phyloP scores from a whole-genome alignment of 768 basidiomycete genomes.

The Asterophora lycoperdoides region DNA sequence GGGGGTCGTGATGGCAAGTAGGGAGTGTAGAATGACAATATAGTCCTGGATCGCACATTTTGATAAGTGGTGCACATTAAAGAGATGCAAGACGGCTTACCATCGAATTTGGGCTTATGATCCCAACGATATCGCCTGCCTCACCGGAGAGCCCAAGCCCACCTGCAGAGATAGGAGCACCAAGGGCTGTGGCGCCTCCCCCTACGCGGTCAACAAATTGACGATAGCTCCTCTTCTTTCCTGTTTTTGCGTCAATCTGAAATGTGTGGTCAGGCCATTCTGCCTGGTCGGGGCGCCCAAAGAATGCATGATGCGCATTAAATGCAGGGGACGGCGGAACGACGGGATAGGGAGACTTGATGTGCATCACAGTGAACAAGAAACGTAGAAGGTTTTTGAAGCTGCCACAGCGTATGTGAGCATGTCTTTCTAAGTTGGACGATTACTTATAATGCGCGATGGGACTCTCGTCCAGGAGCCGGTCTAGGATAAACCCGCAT shows the following conservation, averaged over 20 bases:
- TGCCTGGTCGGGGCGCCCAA: slow-evolving; percentile 50
- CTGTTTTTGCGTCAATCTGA: slow-evolving; percentile 54
- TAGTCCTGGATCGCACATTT: slow-evolving; percentile 42
- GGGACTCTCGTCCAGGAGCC: too few relatives aligned
- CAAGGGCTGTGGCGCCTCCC: slow-evolving; percentile 56
- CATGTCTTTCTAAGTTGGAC: too few relatives aligned
- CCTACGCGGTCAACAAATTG: slow-evolving; percentile 50
- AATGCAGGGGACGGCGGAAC: slow-evolving; percentile 43
- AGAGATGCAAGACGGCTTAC: slow-evolving; percentile 33
- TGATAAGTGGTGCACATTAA: neutral
- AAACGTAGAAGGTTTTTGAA: neutral
- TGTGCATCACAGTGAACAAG: slow-evolving; percentile 35
- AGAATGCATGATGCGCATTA: slow-evolving; percentile 54
- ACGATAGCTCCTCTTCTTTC: slow-evolving; percentile 38
- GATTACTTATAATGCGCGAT: too few relatives aligned
- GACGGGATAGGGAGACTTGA: slow-evolving; percentile 55
- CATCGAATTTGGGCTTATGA: slow-evolving; percentile 65
- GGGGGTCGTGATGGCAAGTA: slow-evolving; percentile 46
- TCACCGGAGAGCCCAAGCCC: slow-evolving; percentile 50
- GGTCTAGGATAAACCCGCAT: too few relatives aligned
- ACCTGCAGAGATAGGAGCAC: slow-evolving; percentile 39
- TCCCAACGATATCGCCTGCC: slow-evolving; percentile 58
- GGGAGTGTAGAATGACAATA: slow-evolving; percentile 43
- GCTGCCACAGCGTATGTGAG: too few relatives aligned
- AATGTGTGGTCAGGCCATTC: slow-evolving; percentile 53